Base-by-base conservation (phyloP, 768 basidiomycete species). In the Pleurotus tuber-regium region DNA sequence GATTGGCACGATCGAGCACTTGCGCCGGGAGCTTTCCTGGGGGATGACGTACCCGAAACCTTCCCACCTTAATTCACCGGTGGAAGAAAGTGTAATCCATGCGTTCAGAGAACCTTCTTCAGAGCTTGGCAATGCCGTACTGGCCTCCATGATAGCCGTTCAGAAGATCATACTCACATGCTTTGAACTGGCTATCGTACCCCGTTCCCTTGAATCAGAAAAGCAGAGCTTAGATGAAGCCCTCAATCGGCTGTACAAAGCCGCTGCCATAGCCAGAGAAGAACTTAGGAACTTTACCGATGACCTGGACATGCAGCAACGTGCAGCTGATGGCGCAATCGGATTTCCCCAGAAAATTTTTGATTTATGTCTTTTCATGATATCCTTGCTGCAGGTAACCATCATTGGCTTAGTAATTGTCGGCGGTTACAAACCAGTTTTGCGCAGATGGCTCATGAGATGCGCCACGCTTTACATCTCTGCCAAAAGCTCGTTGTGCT, bases 21-120 rank as follows among this genome's bases (percentile, higher is more conserved):
- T 74, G 6, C 70, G 77, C 4, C 66, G 75, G 26, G 75, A 76
- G 52, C 60, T 79, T 8, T 70, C 74, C 3, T 72, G 73, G 70
- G 74, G 71, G 16, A 67, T 70, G 58, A 54, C 63, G 2, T 61
- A 65, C 36, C 61, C 63, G 33, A 41, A 26, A 23, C 33, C 29
- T 26, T 39, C 43, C 25, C 21, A 53, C 26, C 40, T 47, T 24
- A 51, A 41, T 19, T 49, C 48, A 6, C 41, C 53, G 23, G 40
- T 23, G 16, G 59, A 62, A 19, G 46, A 33, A 2, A 36, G 50
- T 24, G 43, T 52, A n/a, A 58, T 53, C 50, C 31, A 54, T 18
- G 48, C 58, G 10, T 67, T 70, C 35, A 58, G 60, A 29, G 43
- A 40, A 4, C 58, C 68, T n/a, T 64, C 64, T 4, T 54, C 65